phyloP scores from a whole-genome alignment of 345 rosid species.

The Gossypioides kirkii region DNA sequence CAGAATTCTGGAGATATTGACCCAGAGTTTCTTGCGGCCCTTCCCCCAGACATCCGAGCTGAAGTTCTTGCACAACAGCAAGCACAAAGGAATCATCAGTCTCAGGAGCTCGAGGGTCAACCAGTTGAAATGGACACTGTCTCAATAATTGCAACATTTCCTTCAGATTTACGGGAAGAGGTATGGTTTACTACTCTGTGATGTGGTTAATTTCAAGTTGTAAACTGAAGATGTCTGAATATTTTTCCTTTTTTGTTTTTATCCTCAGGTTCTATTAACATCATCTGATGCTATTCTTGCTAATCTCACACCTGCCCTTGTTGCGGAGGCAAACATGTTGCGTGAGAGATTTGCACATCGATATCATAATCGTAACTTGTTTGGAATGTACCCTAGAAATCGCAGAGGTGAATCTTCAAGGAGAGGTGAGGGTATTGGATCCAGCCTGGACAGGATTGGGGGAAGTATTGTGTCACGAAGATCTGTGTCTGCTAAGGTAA shows the following conservation, averaged over 20 bases:
- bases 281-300: constrained; percentile 96
- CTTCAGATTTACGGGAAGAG: constrained; percentile 96
- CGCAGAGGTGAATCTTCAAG: constrained; percentile 95
- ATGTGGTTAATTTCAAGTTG: constrained; percentile 4
- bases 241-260: background rate
- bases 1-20: constrained; percentile 83
- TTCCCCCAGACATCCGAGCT: constrained; percentile 92
- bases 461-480: constrained; percentile 61
- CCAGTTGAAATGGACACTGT: constrained; percentile 99
- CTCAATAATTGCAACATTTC: constrained; percentile 95
- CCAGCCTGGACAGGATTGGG: constrained; percentile 57
- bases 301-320: constrained; percentile 94
- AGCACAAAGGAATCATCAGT: constrained; percentile 84
- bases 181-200: constrained; percentile 27
- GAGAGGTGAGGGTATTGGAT: constrained; percentile 68
- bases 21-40: constrained; percentile 98
- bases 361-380: constrained; percentile 69
- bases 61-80: constrained; percentile 95
- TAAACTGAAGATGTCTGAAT: constrained; percentile 7
- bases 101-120: constrained; percentile 98
- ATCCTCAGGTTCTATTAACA: constrained; percentile 75
- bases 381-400: constrained; percentile 92
- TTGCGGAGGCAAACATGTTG: constrained; percentile 97
- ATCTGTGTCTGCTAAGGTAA: constrained; percentile 51
- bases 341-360: constrained; percentile 95